Base-by-base conservation (phyloP, 2,329 filamentous ascomycete species). In the Westerdykella ornata region DNA sequence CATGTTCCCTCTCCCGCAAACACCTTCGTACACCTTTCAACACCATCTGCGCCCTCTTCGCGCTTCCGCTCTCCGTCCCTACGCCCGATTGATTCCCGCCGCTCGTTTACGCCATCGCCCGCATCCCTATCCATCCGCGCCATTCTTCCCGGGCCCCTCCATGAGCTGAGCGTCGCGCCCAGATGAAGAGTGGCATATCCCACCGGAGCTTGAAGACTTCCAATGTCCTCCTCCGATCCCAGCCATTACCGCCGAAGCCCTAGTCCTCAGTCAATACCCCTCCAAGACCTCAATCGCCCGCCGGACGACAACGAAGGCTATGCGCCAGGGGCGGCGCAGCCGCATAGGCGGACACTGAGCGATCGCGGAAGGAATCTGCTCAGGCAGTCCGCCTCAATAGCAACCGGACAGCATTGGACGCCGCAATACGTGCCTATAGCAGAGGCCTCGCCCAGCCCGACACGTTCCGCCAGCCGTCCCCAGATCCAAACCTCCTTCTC, bases 241-340 rank as follows among this genome's bases (percentile, higher is more conserved):
- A 60, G 62, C 44, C 67, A 71, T 54, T 66, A 71, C 44, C 66
- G 70, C 47, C 68, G 70, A 50, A 66, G 68, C 47, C 70, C 74
- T 19, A 66, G 68, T 43, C 69, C 72, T 45, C 76, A 77, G 56
- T 82, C 82, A 47, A 89, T 92, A 68, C 84, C 84, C 45, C 71
- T 90, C 44, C 81, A 81, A 64, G 77, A 71, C 52, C 65, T 73
- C 45, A 63, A 64, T 49, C 63, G 62, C 36, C 65, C 64, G 46
- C 63, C 62, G 16, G 65, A 66, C 46, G 52, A 63, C 28, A 44
- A 62, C 36, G 53, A 60, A 34, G 47, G 58, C 19, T 45, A 52
- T 43, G 50, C 57, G 38, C 48, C 55, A 14, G 51, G 54, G 14
- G 47, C 51, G 36, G 54, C 56, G 36, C 52, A 62, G 41, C 57